A percentile compares a stretch with the other conserved stretches of the same genome.
phyloP scores from a whole-genome alignment of 805 yeast genomes.

The Komagataella mondaviorum region DNA sequence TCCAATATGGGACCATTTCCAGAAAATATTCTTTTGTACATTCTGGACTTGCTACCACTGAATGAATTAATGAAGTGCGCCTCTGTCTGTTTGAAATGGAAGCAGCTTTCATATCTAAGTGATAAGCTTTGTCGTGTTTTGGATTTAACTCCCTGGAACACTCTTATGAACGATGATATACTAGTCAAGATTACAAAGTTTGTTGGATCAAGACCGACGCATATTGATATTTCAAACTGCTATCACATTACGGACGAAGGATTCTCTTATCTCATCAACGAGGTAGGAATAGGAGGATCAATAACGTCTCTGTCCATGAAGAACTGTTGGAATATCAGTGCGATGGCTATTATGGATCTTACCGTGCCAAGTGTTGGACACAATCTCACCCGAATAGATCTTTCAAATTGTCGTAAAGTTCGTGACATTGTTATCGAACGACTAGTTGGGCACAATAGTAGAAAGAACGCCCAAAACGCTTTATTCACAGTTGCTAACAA shows the following conservation, averaged over 20 bases:
- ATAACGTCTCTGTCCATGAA: constrained; percentile 44
- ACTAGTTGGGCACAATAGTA: constrained; percentile 36
- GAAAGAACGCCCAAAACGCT: constrained; percentile 8
- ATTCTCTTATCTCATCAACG: constrained; percentile 56
- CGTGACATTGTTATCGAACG: constrained; percentile 57
- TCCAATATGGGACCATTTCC: constrained; percentile 27
- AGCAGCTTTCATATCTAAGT: constrained; percentile 46
- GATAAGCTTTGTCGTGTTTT: constrained; percentile 35
- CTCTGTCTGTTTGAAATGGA: constrained; percentile 52
- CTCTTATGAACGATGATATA: constrained; percentile 42
- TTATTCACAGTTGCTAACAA: not conserved
- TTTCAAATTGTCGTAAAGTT: constrained; percentile 63
- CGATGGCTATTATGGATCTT: constrained; percentile 73
- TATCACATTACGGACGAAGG: constrained; percentile 71
- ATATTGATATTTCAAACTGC: constrained; percentile 56
- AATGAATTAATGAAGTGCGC: constrained; percentile 49
- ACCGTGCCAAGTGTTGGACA: constrained; percentile 53
- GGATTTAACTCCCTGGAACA: constrained; percentile 52
- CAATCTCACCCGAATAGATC: constrained; percentile 43
- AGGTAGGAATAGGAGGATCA: constrained; percentile 53
- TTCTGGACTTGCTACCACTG: constrained; percentile 39
- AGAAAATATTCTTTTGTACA: constrained; percentile 39
- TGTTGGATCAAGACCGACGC: constrained; percentile 54
- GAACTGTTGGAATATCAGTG: constrained; percentile 66
- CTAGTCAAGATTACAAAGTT: constrained; percentile 49